These are phyloP conservation scores for Gamsiella multidivaricata DNA, from an alignment of 192 early-diverging fungal species.

Conservation along the genomic window DNA sequence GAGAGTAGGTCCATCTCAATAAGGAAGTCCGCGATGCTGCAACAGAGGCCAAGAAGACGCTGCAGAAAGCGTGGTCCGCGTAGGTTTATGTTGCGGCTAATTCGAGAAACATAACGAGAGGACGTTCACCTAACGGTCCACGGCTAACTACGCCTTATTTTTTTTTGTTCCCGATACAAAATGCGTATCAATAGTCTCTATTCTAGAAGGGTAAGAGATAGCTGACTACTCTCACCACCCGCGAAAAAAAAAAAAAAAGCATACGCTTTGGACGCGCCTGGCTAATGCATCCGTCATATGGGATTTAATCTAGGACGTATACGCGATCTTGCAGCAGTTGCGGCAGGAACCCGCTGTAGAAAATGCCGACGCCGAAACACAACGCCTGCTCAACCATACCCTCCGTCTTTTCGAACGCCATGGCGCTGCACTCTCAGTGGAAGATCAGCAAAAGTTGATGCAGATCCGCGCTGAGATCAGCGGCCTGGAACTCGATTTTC, in stretches of 20 bases:
- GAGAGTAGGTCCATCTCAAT: constrained; percentile 58
- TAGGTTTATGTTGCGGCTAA: constrained; percentile 62
- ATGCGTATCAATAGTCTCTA: constrained; percentile 4
- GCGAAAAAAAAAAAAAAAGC: not conserved
- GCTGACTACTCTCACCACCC: too few relatives aligned
- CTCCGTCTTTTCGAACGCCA: constrained; percentile 73
- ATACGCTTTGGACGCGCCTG: not conserved
- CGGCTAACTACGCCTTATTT: too few relatives aligned
- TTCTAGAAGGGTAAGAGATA: constrained; percentile 44
- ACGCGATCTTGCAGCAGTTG: constrained; percentile 63
- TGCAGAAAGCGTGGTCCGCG: constrained; percentile 75
- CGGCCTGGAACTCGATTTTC: constrained; percentile 77
- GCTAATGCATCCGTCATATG: not conserved
- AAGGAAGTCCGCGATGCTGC: constrained; percentile 75
- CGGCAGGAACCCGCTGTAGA: constrained; percentile 54
- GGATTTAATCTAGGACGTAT: constrained; percentile 63
- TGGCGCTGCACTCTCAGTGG: constrained; percentile 74
- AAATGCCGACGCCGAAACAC: constrained; percentile 66
- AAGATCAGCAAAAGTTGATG: constrained; percentile 69
- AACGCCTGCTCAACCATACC: constrained; percentile 76
- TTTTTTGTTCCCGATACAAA: too few relatives aligned
- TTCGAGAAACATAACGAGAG: not conserved
- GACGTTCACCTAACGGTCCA: not conserved
- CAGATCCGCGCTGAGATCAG: constrained; percentile 74
- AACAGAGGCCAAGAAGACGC: constrained; percentile 67